Base-by-base conservation (phyloP, 371 early-diverging fungal species). In the Chytridiales sp. region DNA sequence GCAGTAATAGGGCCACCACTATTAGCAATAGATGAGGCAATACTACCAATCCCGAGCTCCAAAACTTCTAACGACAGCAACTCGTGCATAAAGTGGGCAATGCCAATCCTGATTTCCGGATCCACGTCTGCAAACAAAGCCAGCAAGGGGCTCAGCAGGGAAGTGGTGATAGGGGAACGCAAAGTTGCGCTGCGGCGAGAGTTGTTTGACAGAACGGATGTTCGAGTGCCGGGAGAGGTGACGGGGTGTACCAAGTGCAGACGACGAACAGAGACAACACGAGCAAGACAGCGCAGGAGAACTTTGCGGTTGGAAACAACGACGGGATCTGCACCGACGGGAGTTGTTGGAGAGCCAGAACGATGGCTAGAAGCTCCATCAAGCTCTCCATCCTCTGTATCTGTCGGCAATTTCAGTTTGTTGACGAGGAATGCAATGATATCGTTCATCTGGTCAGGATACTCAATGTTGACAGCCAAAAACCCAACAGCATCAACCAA, bases 361-460 rank as follows among this genome's bases (percentile, higher is more conserved):
- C 5, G 9, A 39, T 11, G 27, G 13, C 30, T 30, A 24, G 30
- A 9, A 47, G 13, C 48, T 17, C 34, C 21, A 15, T 26, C 40
- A 31, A 30, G n/a, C 11, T 15, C 43, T 54, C 32, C 54, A 43
- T 35, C 21, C 1, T 15, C 30, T 11, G 49, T 38, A 8, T n/a
- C 34, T 26, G 11, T 24, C n/a, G n/a, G n/a, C n/a, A n/a, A n/a
- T 17, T 4, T 39, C 57, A 89, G 63, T 48, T 86, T 83, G 62
- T 85, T 79, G 35, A 89, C 78, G 2, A 95, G 65, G 58, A 85
- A 88, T 0, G 82, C 76, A 15, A 88, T 70, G 59, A 95, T 87
- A 66, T 95, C 92, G 42, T 84, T 83, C 22, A 88, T 69, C 68
- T 93, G 95, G 62, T 87, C 87, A 13, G 85, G 77, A 67, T 95